A percentile compares a stretch with the other conserved stretches of the same genome.
Conservation (phyloP, 805 yeast genomes). For the Teunomyces lycoperdinae region DNA sequence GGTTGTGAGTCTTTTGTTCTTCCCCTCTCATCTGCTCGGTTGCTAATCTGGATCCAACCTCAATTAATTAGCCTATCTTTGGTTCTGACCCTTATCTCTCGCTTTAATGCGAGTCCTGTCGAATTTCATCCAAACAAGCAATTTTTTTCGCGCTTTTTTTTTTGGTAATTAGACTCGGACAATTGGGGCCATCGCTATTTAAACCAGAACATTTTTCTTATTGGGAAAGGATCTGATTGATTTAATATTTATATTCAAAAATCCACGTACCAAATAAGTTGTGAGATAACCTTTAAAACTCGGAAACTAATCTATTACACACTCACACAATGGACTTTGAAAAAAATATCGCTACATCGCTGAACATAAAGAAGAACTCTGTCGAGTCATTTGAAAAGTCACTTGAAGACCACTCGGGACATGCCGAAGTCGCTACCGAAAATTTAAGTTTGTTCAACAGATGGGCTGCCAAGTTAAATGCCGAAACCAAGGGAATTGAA, state of each 20-base stretch:
- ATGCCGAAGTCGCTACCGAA: conserved; percentile 24
- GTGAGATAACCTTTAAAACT: conserved; percentile 8
- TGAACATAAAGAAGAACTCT: conserved; percentile 18
- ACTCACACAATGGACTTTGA: conserved; percentile 4
- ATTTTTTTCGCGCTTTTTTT: conserved; percentile 1
- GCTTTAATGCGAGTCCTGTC: conserved; percentile 2
- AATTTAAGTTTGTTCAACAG: conserved; percentile 28
- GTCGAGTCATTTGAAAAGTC: conserved; percentile 25
- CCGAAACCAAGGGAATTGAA: conserved; percentile 71
- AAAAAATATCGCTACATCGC: conserved; percentile 5
- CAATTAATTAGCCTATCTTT: conserved; percentile 2
- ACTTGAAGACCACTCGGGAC: conserved; percentile 20
- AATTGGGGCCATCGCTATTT: conserved; percentile 3
- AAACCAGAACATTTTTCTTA: not conserved
- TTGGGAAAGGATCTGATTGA: not conserved
- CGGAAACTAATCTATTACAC: not conserved
- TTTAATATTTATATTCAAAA: not conserved
- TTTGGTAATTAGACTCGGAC: conserved; percentile 4
- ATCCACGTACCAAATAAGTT: not conserved
- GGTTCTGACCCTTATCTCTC: not conserved
- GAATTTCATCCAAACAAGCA: conserved; percentile 1
- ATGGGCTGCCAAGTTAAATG: conserved; percentile 35
- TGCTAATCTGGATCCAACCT: not conserved
- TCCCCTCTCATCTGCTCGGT: not conserved
- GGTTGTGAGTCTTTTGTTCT: not conserved